Percentiles rank a stretch among this genome's conserved stretches.
Evolutionary conservation across 495 filamentous ascomycete genomes (phyloP).

Genomic region (Neurospora sp.): DNA sequence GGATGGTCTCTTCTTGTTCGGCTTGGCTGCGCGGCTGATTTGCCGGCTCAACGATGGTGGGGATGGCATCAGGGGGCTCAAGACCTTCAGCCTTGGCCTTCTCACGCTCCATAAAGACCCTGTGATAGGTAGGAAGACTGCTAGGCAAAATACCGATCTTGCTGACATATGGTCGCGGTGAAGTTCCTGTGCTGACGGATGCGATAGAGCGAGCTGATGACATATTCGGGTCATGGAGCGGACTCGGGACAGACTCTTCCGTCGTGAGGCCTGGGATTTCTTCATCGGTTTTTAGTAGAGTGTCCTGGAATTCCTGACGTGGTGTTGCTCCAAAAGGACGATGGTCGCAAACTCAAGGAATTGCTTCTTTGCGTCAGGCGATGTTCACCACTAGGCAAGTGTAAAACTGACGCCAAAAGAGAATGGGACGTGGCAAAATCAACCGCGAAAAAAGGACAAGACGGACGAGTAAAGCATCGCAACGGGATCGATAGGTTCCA

Average conservation of each 20-base stretch:
- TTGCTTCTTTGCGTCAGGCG: constrained; percentile 15
- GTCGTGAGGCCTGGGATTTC: constrained; percentile 8
- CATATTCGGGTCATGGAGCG: constrained; percentile 25
- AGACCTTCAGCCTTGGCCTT: constrained; percentile 34
- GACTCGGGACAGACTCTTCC: constrained; percentile 20
- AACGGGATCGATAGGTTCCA: neutral
- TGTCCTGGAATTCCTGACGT: constrained; percentile 15
- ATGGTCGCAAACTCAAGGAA: constrained; percentile 14
- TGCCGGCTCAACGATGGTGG: constrained; percentile 38
- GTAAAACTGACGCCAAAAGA: neutral
- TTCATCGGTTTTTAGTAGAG: constrained; percentile 9
- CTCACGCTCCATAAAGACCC: constrained; percentile 73
- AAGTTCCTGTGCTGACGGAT: constrained; percentile 34
- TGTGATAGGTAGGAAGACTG: constrained; percentile 80
- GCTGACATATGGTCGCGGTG: constrained; percentile 51
- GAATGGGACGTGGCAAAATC: neutral
- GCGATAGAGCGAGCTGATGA: constrained; percentile 35
- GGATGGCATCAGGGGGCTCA: constrained; percentile 25
- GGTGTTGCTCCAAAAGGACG: constrained; percentile 32
- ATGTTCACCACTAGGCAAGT: constrained; percentile 2
- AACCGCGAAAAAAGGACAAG: neutral
- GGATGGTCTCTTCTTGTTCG: constrained; percentile 64
- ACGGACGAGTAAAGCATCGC: neutral
- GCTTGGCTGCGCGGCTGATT: constrained; percentile 49
- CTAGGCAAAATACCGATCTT: constrained; percentile 86